A percentile compares a stretch with the other conserved stretches of the same genome.
These are phyloP conservation scores for Acacia confusa DNA, from an alignment of 306 rosid species.

Conservation along the genomic window DNA sequence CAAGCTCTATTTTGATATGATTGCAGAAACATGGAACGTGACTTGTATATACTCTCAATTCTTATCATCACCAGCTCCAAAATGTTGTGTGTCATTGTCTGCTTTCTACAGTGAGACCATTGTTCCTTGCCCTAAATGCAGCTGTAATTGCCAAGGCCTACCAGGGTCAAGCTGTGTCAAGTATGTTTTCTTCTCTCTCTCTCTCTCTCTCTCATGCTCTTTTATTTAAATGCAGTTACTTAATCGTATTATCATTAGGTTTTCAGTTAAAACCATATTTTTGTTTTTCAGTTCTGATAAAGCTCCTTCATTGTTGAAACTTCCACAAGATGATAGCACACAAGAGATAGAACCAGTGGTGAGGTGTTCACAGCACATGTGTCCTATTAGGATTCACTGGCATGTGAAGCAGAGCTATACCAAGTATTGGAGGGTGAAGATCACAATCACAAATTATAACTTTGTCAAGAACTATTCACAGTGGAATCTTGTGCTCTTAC, in stretches of 20 bases:
- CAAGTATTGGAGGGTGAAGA: conserved; percentile 79
- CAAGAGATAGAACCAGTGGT: conserved; percentile 37
- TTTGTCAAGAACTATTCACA: conserved; percentile 67
- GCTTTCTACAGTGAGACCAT: conserved; percentile 66
- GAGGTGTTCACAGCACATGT: conserved; percentile 73
- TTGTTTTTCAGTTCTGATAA: conserved; percentile 44
- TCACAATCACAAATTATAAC: conserved; percentile 70
- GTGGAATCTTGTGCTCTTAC: conserved; percentile 73
- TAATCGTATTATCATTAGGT: neutral
- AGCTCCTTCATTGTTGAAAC: conserved; percentile 43
- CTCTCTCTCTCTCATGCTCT: neutral
- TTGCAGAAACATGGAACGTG: conserved; percentile 78
- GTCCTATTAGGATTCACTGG: conserved; percentile 85
- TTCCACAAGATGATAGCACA: conserved; percentile 31
- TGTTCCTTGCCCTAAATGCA: conserved; percentile 73
- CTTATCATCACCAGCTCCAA: conserved; percentile 60
- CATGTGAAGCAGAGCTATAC: conserved; percentile 75
- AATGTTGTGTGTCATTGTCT: conserved; percentile 79
- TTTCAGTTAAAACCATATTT: neutral
- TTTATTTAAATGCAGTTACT: neutral
- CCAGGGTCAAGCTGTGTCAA: conserved; percentile 52
- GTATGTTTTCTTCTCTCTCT: conserved; percentile 39
- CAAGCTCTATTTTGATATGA: conserved; percentile 11
- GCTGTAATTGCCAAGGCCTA: conserved; percentile 71
- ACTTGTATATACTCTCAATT: conserved; percentile 70